phyloP scores from a whole-genome alignment of 805 yeast species.

The Candida sanyiensis region DNA sequence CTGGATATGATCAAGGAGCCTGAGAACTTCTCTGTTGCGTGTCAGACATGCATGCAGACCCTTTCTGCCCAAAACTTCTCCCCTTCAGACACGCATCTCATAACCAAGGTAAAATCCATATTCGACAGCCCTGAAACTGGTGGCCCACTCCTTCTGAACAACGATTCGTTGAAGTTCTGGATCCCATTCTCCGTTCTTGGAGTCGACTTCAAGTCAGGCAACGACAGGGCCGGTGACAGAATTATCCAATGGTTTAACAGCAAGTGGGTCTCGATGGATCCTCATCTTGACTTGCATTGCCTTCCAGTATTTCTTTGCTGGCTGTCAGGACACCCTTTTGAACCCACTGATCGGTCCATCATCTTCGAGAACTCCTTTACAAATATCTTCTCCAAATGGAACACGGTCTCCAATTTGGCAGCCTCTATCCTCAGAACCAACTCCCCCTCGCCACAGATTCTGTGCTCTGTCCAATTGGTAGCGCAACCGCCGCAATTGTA shows the following conservation, averaged over 20 bases:
- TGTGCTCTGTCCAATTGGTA: neutral
- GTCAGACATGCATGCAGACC: slow-evolving; percentile 19
- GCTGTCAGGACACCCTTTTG: slow-evolving; percentile 31
- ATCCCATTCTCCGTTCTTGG: slow-evolving; percentile 34
- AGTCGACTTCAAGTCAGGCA: slow-evolving; percentile 28
- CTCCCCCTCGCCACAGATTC: neutral
- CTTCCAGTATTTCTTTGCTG: slow-evolving; percentile 38
- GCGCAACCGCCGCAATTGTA: neutral
- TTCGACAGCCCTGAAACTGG: slow-evolving; percentile 51
- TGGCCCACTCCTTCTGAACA: slow-evolving; percentile 49
- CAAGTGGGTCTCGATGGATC: slow-evolving; percentile 33
- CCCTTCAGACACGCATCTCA: slow-evolving; percentile 34
- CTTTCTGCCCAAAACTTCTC: slow-evolving; percentile 12
- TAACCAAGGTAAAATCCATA: slow-evolving; percentile 43
- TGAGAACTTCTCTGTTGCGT: slow-evolving; percentile 22
- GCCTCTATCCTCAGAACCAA: slow-evolving; percentile 9
- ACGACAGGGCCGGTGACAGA: slow-evolving; percentile 27
- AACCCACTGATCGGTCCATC: neutral
- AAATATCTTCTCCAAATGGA: slow-evolving; percentile 11
- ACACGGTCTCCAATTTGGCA: slow-evolving; percentile 3
- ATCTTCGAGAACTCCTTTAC: slow-evolving; percentile 10
- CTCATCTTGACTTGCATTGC: slow-evolving; percentile 5
- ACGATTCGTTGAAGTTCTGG: slow-evolving; percentile 54
- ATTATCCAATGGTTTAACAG: slow-evolving; percentile 47
- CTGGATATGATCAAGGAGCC: slow-evolving; percentile 30